Base-by-base conservation (phyloP, 768 basidiomycete genomes). In the Lactifluus rugatus region DNA sequence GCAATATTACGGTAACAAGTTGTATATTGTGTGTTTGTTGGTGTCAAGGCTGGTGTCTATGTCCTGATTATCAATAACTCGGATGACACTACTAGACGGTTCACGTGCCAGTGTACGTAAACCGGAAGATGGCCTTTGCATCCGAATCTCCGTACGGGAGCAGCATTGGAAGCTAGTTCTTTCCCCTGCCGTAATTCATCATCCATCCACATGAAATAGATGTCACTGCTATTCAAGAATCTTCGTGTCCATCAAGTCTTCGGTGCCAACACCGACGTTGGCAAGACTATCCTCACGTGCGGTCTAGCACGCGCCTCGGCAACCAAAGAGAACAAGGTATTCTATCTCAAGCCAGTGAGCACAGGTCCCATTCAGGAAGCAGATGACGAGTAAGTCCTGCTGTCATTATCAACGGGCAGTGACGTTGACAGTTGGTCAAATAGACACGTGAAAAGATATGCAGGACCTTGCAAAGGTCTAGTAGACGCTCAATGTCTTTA, bases 231-330 rank as follows among this genome's bases (percentile, higher is more conserved):
- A 46, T 94, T 88, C 76, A 84, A 81, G 66, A 79, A 93, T 67
- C 78, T 97, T 34, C 82, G 91, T 17, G 75, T 93, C 31, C 89
- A 93, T 70, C 91, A 95, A 69, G 75, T 97, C 58, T 95, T 96
- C 67, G 95, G 95, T 32, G 93, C 94, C 1, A 96, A 95, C 71
- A 98, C 95, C 2, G 85, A 93, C 70, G 93, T 97, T 49, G 95
- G 95, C 26, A 97, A 98, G 73, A 96, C 94, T 0, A 79, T 97
- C 57, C 74, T 97, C 54, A 87, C 91, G 1, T 81, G 93, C 2
- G 90, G 90, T 1, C 82, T 98, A 36, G 81, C 85, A 45, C 78
- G 89, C 36, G 85, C 89, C 0, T 89, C 89, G n/a, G 84, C 84
- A 0, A 69, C 77, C 2, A 73, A 69, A 54, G 73, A 75, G 25